Conservation (phyloP, 345 rosid species). For the Pistacia vera region DNA sequence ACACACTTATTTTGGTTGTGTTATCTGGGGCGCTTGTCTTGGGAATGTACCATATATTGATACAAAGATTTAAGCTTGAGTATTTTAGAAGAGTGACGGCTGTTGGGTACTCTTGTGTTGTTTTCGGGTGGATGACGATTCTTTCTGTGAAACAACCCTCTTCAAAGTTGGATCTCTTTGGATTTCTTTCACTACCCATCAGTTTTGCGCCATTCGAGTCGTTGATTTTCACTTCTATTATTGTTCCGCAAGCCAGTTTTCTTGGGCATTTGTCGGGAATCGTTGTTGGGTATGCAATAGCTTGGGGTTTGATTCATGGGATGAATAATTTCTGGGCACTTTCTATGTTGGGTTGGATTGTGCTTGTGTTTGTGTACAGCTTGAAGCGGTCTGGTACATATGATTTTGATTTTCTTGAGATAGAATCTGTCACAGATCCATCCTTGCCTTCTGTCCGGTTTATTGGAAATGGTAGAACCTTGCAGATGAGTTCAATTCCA, state of each 20-base stretch:
- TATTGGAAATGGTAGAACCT: conserved; percentile 70
- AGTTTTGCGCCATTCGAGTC: conserved; percentile 98
- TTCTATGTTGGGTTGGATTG: conserved; percentile 84
- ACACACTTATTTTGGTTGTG: conserved; percentile 75
- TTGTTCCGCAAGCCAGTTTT: conserved; percentile 98
- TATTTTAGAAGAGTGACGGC: conserved; percentile 92
- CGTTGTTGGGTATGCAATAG: conserved; percentile 86
- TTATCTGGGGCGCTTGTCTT: conserved; percentile 78
- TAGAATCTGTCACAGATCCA: conserved; percentile 85
- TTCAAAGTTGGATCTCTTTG: conserved; percentile 86
- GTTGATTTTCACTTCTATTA: conserved; percentile 88
- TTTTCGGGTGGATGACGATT: conserved; percentile 99
- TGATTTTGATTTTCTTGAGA: conserved; percentile 79
- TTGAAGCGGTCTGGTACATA: conserved; percentile 88
- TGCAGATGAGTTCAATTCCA: conserved; percentile 77
- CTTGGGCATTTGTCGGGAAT: conserved; percentile 95
- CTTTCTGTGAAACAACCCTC: conserved; percentile 95
- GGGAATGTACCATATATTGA: conserved; percentile 79
- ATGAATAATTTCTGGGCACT: conserved; percentile 96
- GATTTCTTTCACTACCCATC: conserved; percentile 90
- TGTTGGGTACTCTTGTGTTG: conserved; percentile 98
- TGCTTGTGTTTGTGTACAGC: conserved; percentile 72
- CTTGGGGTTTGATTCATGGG: conserved; percentile 94
- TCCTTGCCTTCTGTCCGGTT: conserved; percentile 85
- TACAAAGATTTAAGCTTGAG: conserved; percentile 73